These are phyloP conservation scores for Ananas comosus DNA, from an alignment of 176 grass and related monocot species.

Conservation along the genomic window DNA sequence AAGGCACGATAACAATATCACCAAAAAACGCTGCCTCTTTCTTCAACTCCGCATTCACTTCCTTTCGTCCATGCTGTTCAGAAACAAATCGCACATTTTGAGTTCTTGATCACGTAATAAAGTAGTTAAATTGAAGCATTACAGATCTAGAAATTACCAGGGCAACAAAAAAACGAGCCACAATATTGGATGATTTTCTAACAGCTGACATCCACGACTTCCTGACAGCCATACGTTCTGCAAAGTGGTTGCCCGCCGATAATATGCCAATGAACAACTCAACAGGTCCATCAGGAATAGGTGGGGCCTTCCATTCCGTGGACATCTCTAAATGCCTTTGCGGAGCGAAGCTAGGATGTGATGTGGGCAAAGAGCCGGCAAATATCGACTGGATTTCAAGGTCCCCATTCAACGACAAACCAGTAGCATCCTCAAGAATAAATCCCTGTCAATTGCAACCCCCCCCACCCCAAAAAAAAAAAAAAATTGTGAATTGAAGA, in stretches of 20 bases:
- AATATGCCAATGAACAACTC: conserved; percentile 95
- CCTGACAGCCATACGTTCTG: conserved; percentile 88
- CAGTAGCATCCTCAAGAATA: conserved; percentile 89
- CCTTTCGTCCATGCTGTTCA: conserved; percentile 61
- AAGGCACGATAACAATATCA: conserved; percentile 93
- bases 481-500: background rate
- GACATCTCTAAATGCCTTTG: conserved; percentile 81
- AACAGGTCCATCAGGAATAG: conserved; percentile 45
- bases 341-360: conserved; percentile 71
- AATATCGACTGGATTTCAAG: conserved; percentile 79
- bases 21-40: conserved; percentile 87
- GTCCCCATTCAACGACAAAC: conserved; percentile 84
- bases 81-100: background rate
- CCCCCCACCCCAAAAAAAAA: conserved; percentile 8
- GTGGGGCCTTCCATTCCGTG: conserved; percentile 57
- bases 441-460: conserved; percentile 68
- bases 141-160: conserved; percentile 48
- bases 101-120: background rate
- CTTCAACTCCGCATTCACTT: conserved; percentile 77
- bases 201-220: conserved; percentile 93
- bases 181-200: conserved; percentile 44
- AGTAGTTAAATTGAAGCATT: background rate
- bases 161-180: conserved; percentile 91
- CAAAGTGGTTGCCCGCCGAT: conserved; percentile 95
- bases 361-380: conserved; percentile 67